phyloP scores from a whole-genome alignment of 371 early-diverging fungal species.

The Basidiobolus meristosporus region DNA sequence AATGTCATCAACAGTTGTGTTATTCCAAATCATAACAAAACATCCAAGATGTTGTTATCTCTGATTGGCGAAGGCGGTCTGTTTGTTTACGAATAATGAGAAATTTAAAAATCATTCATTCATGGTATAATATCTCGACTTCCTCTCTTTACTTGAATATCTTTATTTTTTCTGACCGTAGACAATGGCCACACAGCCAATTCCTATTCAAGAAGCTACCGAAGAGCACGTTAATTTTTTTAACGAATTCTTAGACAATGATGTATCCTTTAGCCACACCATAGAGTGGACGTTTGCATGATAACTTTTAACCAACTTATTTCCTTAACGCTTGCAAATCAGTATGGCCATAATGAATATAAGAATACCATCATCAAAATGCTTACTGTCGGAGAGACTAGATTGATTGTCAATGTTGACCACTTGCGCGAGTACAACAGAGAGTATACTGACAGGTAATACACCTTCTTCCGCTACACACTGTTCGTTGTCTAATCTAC shows the following conservation, averaged over 20 bases:
- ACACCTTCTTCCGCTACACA: no score
- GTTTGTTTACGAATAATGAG: no score
- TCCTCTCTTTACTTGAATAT: no score
- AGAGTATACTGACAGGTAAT: conserved; percentile 44
- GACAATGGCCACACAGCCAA: no score
- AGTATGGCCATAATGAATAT: conserved; percentile 23
- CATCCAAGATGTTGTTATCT: no score
- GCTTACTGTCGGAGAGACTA: conserved; percentile 32
- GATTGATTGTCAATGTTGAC: conserved; percentile 79
- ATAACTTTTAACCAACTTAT: not conserved
- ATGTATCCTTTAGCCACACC: conserved; percentile 9
- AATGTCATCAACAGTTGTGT: no score
- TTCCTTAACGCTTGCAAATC: not conserved
- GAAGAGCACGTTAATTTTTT: conserved; percentile 11
- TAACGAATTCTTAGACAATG: conserved; percentile 12
- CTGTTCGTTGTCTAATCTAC: no score
- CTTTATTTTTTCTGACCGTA: no score
- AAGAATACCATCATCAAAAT: conserved; percentile 41
- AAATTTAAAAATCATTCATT: no score
- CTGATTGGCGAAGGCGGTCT: no score
- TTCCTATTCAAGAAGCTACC: conserved; percentile 4
- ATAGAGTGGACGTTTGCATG: not conserved
- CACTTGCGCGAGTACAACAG: conserved; percentile 58
- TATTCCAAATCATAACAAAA: no score
- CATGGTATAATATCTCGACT: no score